A percentile compares a stretch with the other conserved stretches of the same genome.
Conservation (phyloP, 192 early-diverging fungal genomes). For the Umbelopsis isabellina region DNA sequence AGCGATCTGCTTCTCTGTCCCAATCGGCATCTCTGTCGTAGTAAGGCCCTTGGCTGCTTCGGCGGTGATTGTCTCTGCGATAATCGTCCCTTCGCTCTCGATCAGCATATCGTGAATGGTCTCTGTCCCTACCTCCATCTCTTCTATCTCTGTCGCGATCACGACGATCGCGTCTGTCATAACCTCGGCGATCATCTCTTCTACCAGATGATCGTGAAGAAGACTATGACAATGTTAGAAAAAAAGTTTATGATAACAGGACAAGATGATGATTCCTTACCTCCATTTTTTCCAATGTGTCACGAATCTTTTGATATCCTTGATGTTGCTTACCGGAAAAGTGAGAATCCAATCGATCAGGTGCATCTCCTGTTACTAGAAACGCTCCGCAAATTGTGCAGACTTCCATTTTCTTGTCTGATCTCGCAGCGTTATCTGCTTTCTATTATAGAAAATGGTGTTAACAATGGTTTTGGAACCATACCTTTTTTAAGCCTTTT, state of each 20-base stretch:
- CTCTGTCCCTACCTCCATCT: constrained; percentile 43
- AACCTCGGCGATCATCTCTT: constrained; percentile 26
- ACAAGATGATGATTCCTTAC: constrained; percentile 31
- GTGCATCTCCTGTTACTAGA: constrained; percentile 80
- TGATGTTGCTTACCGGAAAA: constrained; percentile 84
- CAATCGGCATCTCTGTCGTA: constrained; percentile 51
- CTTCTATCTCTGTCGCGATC: constrained; percentile 44
- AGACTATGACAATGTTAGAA: constrained; percentile 14
- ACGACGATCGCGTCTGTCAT: constrained; percentile 39
- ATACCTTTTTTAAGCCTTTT: neutral
- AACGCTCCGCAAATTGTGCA: constrained; percentile 87
- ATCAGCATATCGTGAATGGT: constrained; percentile 40
- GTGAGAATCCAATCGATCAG: constrained; percentile 82
- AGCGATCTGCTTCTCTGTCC: constrained; percentile 47
- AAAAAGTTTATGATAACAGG: neutral
- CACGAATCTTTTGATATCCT: constrained; percentile 78
- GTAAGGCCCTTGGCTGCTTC: constrained; percentile 46
- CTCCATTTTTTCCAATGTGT: constrained; percentile 71
- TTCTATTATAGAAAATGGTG: neutral
- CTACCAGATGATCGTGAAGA: constrained; percentile 22
- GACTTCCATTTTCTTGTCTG: constrained; percentile 77
- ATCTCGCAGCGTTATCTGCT: constrained; percentile 37
- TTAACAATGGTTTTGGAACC: neutral
- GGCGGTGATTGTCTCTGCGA: constrained; percentile 46
- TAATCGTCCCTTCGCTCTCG: constrained; percentile 33